Conservation (phyloP, 345 rosid genomes). For the Camelina neglecta region DNA sequence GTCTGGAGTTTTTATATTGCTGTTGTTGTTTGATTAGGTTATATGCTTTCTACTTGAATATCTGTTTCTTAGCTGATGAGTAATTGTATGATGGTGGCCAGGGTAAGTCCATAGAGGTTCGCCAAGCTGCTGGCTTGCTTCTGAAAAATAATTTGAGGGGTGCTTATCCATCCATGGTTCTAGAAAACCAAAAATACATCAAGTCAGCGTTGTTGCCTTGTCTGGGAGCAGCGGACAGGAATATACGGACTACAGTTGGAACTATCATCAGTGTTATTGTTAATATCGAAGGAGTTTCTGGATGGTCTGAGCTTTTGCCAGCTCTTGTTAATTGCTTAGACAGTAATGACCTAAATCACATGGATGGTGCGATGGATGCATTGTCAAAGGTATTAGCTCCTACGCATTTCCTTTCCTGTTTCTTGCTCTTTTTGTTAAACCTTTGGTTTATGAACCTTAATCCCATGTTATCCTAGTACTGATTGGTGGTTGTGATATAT, state of each 20-base stretch:
- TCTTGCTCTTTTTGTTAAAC: slow-evolving; percentile 2
- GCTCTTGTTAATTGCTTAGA: slow-evolving; percentile 85
- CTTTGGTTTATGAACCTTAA: neutral
- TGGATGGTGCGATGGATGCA: slow-evolving; percentile 99
- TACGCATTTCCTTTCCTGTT: slow-evolving; percentile 1
- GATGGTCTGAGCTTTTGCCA: slow-evolving; percentile 91
- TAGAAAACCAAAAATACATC: slow-evolving; percentile 66
- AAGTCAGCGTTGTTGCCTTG: slow-evolving; percentile 85
- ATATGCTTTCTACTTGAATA: neutral
- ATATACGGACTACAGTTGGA: slow-evolving; percentile 92
- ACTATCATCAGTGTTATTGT: slow-evolving; percentile 81
- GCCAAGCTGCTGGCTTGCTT: slow-evolving; percentile 97
- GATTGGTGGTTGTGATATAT: slow-evolving; percentile 23
- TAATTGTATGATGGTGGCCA: slow-evolving; percentile 45
- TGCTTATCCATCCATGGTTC: slow-evolving; percentile 66
- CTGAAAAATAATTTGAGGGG: slow-evolving; percentile 84
- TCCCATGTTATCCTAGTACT: slow-evolving; percentile 1
- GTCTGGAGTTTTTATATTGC: neutral
- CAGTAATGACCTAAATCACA: slow-evolving; percentile 81
- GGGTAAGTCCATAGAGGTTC: slow-evolving; percentile 85
- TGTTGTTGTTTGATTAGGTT: slow-evolving; percentile 16
- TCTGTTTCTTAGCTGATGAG: slow-evolving; percentile 22
- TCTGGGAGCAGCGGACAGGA: slow-evolving; percentile 86
- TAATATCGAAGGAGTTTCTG: slow-evolving; percentile 67
- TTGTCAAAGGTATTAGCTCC: slow-evolving; percentile 73